Base-by-base conservation (phyloP, 2,329 filamentous ascomycete genomes). In the Bipolaris cookei region DNA sequence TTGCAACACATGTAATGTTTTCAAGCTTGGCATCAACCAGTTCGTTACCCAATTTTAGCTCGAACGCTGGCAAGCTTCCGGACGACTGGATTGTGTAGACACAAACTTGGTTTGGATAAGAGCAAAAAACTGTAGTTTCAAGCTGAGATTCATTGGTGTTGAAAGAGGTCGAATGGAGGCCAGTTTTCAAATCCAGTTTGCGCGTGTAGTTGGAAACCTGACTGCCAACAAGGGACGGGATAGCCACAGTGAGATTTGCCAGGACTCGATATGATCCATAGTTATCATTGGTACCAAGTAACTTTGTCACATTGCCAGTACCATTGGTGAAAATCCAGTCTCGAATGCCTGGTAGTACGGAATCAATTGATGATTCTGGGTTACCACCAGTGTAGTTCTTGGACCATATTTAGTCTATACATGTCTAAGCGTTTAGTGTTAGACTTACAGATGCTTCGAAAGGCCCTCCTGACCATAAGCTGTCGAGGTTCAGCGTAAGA, bases 381-480 rank as follows among this genome's bases (percentile, higher is more conserved):
- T 84, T 83, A 0, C 81, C 82, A 14, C 82, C 81, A 0, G 69
- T 76, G 61, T 84, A 83, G 52, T 72, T 75, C 71, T 78, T n/a
- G 8, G 0, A 21, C 16, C 8, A n/a, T 4, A 4, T 42, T 42
- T 18, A 51, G 38, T 21, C 39, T 21, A 47, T 44, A 2, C 21
- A 13, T 10, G 23, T 16, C 0, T 1, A 7, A 13, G 3, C 4
- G 28, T 1, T 4, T 11, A n/a, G 7, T 4, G 4, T 3, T 1
- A 0, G 13, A 59, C 71, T 63, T 62, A 79, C 79, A 16, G 67
- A 66, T 37, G 66, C 70, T 52, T 81, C 74, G 54, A 84, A 84
- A 0, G 81, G 81, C 0, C 82, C 82, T 2, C 80, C 81, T 2
- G 78, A 79, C 82, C 81, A 84, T 1, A 84, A 61, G 1, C 75